A percentile compares a stretch with the other conserved stretches of the same genome.
Conservation (phyloP, 495 filamentous ascomycete species). For the Pseudotulostoma volvatum region DNA sequence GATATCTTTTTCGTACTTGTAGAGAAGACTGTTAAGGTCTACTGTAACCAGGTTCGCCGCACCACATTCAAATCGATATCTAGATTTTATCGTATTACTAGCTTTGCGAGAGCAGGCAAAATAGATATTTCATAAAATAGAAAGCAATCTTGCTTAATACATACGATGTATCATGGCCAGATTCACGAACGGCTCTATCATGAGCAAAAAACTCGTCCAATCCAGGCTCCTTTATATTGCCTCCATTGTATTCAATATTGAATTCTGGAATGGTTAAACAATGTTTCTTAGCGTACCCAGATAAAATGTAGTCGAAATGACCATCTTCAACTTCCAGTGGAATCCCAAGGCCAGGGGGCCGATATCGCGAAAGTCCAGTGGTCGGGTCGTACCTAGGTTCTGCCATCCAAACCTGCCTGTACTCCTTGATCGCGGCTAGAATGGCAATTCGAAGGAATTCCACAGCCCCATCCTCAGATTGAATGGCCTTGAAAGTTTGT, state of each 20-base stretch:
- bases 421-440: conserved; percentile 73
- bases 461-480: conserved; percentile 44
- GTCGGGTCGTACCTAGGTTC: conserved; percentile 51
- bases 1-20: conserved; percentile 65
- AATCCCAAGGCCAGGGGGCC: conserved; percentile 58
- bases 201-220: conserved; percentile 73
- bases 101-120: too few species aligned
- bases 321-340: conserved; percentile 67
- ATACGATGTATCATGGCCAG: conserved; percentile 54
- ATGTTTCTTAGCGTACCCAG: conserved; percentile 58
- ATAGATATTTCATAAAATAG: too few species aligned
- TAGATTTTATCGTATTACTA: too few species aligned
- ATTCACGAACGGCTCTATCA: conserved; percentile 69
- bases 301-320: conserved; percentile 60
- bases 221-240: conserved; percentile 50
- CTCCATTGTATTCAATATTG: conserved; percentile 57
- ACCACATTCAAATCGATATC: conserved; percentile 60
- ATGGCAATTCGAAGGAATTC: conserved; percentile 56
- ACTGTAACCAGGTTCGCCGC: conserved; percentile 68
- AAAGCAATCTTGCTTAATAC: too few species aligned
- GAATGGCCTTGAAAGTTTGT: conserved; percentile 56
- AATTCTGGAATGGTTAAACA: conserved; percentile 53
- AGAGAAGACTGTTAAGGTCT: conserved; percentile 51
- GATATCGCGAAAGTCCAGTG: conserved; percentile 58
- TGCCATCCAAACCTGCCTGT: conserved; percentile 63